These are phyloP conservation scores for Lentinula sp. DNA, from an alignment of 768 basidiomycete species.

Conservation along the genomic window DNA sequence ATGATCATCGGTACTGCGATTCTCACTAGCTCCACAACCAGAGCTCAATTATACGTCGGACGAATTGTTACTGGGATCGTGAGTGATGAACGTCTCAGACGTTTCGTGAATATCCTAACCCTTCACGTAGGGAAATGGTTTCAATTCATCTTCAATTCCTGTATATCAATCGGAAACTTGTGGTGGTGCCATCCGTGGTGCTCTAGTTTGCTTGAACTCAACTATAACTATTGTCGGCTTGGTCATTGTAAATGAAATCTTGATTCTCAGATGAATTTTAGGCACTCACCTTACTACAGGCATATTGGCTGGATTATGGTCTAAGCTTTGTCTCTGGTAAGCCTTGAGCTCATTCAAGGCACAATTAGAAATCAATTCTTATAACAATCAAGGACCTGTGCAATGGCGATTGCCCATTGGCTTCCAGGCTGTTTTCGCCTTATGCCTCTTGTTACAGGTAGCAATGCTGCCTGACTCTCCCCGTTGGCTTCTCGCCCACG, in stretches of 20 bases:
- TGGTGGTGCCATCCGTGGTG: conserved; percentile 26
- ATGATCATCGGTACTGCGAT: conserved; percentile 35
- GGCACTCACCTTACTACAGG: conserved; percentile 12
- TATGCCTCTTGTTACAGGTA: conserved; percentile 28
- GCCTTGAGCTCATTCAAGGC: conserved; percentile 13
- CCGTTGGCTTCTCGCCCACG: conserved; percentile 34
- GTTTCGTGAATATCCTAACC: not conserved
- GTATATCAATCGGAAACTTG: conserved; percentile 35
- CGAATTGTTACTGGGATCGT: conserved; percentile 31
- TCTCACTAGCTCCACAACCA: conserved; percentile 31
- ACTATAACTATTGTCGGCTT: conserved; percentile 32
- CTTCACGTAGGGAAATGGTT: conserved; percentile 25
- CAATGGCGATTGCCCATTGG: conserved; percentile 24
- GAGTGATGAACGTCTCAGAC: not conserved
- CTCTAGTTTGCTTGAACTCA: conserved; percentile 28
- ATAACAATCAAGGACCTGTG: conserved; percentile 5
- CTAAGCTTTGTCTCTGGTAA: conserved; percentile 26
- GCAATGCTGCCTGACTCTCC: conserved; percentile 31
- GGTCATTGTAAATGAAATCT: conserved; percentile 23
- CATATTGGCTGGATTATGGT: conserved; percentile 36
- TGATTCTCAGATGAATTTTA: not conserved
- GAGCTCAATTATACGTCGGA: conserved; percentile 30
- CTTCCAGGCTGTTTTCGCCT: conserved; percentile 32
- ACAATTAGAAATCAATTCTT: conserved; percentile 9
- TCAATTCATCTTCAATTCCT: conserved; percentile 34